Evolutionary conservation across 2,329 filamentous ascomycete genomes (phyloP).

Genomic region (Ophiostoma australiae): DNA sequence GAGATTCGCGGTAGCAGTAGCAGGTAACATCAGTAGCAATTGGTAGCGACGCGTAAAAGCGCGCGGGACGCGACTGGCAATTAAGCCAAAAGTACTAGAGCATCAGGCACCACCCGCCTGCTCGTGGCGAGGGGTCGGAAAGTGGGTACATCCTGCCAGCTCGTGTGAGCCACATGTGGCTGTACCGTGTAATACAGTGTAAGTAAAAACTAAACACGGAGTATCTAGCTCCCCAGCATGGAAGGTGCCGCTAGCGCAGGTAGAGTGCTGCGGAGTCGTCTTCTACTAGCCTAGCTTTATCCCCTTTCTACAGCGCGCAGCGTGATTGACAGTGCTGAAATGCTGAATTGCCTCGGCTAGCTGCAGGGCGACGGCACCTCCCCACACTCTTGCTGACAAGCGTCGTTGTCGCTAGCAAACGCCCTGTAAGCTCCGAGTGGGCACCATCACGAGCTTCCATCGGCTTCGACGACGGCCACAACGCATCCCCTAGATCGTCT

Average conservation of each 20-base stretch:
- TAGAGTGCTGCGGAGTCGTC: constrained; percentile 5
- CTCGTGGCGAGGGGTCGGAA: constrained; percentile 18
- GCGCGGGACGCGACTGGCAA: constrained; percentile 22
- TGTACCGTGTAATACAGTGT: background rate
- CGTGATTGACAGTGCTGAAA: constrained; percentile 13
- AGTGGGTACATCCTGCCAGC: background rate
- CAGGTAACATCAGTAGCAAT: background rate
- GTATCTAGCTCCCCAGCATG: background rate
- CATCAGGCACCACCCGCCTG: background rate
- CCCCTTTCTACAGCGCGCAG: background rate
- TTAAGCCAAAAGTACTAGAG: constrained; percentile 17
- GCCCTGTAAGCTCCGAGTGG: background rate
- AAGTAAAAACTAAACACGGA: background rate
- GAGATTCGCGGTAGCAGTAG: background rate
- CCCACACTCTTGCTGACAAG: background rate
- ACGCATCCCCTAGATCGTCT: background rate
- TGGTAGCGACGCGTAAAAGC: constrained; percentile 21
- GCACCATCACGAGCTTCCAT: constrained; percentile 24
- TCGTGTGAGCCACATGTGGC: constrained; percentile 20
- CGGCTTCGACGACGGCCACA: constrained; percentile 20
- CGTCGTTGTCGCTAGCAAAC: background rate
- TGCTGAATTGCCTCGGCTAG: constrained; percentile 21
- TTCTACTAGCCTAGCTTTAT: background rate
- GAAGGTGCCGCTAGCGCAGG: background rate
- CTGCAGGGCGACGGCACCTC: background rate